Conservation (phyloP, 73 alveolate genomes). For the Paramecium caudatum region DNA sequence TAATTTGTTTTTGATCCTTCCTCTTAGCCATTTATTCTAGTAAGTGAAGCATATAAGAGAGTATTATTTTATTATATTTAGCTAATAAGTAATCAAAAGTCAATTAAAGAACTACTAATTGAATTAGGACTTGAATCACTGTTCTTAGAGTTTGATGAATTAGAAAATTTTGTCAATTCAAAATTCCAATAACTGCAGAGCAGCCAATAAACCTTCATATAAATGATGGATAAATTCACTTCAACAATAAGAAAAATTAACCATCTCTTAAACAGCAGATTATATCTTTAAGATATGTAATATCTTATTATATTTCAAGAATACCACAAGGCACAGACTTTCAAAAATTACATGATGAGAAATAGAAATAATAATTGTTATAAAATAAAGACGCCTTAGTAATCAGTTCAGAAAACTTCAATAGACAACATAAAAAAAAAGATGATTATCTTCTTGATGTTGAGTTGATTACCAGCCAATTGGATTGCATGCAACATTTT, state of each 20-base stretch:
- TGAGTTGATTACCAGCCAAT: conserved; percentile 18
- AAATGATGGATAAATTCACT: conserved; percentile 22
- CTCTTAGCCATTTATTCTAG: not conserved
- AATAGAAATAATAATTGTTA: not conserved
- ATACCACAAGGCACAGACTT: conserved; percentile 10
- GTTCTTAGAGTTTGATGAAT: not conserved
- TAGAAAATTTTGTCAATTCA: not conserved
- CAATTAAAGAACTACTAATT: conserved; percentile 17
- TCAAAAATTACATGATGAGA: not conserved
- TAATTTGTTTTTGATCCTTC: conserved; percentile 25
- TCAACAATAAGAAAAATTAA: not conserved
- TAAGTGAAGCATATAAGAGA: conserved; percentile 41
- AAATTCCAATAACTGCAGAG: not conserved
- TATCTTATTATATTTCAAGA: not conserved
- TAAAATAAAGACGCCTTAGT: conserved; percentile 12
- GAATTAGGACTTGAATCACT: conserved; percentile 16
- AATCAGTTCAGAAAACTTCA: conserved; percentile 56
- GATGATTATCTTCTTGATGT: conserved; percentile 43
- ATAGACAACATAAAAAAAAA: conserved; percentile 24
- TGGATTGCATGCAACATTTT: conserved; percentile 12
- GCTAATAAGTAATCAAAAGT: not conserved
- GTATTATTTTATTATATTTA: not conserved
- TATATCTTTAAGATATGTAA: conserved; percentile 41
- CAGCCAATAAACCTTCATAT: not conserved
- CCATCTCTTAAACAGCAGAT: conserved; percentile 7